phyloP scores from a whole-genome alignment of 495 filamentous ascomycete genomes.

The Neurospora sp. region DNA sequence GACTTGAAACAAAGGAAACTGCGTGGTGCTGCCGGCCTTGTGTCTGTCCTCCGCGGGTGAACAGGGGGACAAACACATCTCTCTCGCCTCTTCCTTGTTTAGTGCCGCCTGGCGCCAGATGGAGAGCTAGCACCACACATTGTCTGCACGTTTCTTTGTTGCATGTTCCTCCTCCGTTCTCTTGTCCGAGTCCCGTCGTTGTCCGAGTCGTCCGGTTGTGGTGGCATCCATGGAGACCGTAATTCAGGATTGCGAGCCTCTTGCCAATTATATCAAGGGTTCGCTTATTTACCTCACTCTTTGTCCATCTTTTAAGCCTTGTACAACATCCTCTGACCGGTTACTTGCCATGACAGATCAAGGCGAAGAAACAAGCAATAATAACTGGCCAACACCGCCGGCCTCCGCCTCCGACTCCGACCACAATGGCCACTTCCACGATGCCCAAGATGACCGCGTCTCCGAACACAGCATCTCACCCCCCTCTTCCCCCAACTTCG shows the following conservation, averaged over 20 bases:
- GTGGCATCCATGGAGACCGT: slow-evolving; percentile 72
- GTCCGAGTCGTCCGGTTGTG: slow-evolving; percentile 1
- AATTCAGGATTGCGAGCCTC: slow-evolving; percentile 79
- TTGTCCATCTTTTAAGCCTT: slow-evolving; percentile 1
- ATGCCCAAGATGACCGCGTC: slow-evolving; percentile 7
- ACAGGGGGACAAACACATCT: slow-evolving; percentile 1
- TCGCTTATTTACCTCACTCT: slow-evolving; percentile 13
- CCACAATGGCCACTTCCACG: slow-evolving; percentile 10
- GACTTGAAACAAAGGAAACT: background rate
- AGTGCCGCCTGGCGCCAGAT: slow-evolving; percentile 17
- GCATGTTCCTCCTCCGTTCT: background rate
- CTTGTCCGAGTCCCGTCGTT: background rate
- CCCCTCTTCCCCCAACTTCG: slow-evolving; percentile 50
- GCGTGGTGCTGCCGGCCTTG: slow-evolving; percentile 1
- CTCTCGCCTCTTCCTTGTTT: background rate
- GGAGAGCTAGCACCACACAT: slow-evolving; percentile 19
- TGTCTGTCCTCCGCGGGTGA: background rate
- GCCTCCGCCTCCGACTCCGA: slow-evolving; percentile 23
- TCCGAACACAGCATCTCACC: slow-evolving; percentile 28
- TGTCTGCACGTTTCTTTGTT: background rate
- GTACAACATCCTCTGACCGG: slow-evolving; percentile 1
- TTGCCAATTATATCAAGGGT: slow-evolving; percentile 94
- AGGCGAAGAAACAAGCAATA: slow-evolving; percentile 29
- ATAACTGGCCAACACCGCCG: slow-evolving; percentile 28
- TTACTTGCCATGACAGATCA: slow-evolving; percentile 18